Evolutionary conservation across 176 grass and related monocot genomes (phyloP).

Genomic region (Rhynchospora tenuis): DNA sequence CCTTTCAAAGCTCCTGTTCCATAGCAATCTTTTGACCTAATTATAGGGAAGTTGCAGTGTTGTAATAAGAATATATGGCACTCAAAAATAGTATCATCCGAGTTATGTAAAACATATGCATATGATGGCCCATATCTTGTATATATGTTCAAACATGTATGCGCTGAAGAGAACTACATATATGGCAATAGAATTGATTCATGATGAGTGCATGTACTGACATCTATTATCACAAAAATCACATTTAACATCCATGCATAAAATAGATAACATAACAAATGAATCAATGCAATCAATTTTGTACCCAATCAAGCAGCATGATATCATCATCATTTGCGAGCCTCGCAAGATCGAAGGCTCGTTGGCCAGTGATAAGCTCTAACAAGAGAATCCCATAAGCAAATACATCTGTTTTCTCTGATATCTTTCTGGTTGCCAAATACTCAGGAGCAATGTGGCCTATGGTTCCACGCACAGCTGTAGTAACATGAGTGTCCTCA

Average conservation of each 20-base stretch:
- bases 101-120: too few species aligned
- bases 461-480: conserved; percentile 71
- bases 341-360: conserved; percentile 19
- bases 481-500: conserved; percentile 74
- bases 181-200: too few species aligned
- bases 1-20: conserved; percentile 6
- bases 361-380: conserved; percentile 14
- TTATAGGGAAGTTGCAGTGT: neutral
- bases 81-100: too few species aligned
- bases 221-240: too few species aligned
- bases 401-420: neutral
- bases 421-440: conserved; percentile 48
- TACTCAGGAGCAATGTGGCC: conserved; percentile 84
- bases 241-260: too few species aligned
- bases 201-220: too few species aligned
- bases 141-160: too few species aligned
- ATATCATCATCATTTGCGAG: conserved; percentile 24
- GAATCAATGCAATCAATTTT: too few species aligned
- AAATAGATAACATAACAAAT: too few species aligned
- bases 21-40: conserved; percentile 23
- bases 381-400: conserved; percentile 16
- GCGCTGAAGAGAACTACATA: too few species aligned
- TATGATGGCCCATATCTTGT: too few species aligned
- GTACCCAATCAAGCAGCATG: conserved; percentile 24
- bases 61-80: too few species aligned